phyloP scores from a whole-genome alignment of 108 stramenopile species.

The Skeletonema menzelii region DNA sequence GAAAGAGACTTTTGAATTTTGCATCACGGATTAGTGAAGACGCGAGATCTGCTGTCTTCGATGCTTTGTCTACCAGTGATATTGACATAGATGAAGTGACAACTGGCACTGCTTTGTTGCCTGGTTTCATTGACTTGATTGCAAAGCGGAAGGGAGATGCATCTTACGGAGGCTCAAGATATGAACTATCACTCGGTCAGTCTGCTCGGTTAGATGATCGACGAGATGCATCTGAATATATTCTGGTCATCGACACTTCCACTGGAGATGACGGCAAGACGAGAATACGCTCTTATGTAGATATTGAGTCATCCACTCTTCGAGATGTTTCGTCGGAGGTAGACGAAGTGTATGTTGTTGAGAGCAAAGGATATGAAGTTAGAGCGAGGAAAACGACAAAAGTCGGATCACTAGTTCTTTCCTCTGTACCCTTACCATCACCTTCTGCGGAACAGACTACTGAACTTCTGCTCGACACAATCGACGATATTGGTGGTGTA shows the following conservation, averaged over 20 bases:
- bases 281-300: conserved; percentile 53
- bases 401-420: conserved; percentile 55
- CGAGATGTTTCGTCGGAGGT: conserved; percentile 25
- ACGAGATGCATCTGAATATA: conserved; percentile 41
- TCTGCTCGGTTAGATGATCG: conserved; percentile 41
- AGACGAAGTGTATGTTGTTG: conserved; percentile 51
- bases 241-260: conserved; percentile 55
- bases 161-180: conserved; percentile 58
- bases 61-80: conserved; percentile 11
- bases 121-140: conserved; percentile 68
- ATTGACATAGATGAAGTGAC: conserved; percentile 16
- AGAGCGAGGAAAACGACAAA: conserved; percentile 40
- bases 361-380: conserved; percentile 61
- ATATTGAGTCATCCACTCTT: conserved; percentile 36
- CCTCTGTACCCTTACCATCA: conserved; percentile 47
- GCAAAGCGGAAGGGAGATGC: conserved; percentile 65
- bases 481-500: conserved; percentile 53
- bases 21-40: conserved; percentile 39
- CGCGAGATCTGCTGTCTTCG: conserved; percentile 34
- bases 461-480: conserved; percentile 46
- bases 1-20: conserved; percentile 35
- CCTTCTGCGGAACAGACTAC: conserved; percentile 50
- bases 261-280: conserved; percentile 68
- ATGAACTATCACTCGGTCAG: conserved; percentile 48
- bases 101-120: conserved; percentile 49